Evolutionary conservation across 164 flowering plant species (phyloP), one percentile per base, ranked within the genome.

Genomic region (Macadamia integrifolia): DNA sequence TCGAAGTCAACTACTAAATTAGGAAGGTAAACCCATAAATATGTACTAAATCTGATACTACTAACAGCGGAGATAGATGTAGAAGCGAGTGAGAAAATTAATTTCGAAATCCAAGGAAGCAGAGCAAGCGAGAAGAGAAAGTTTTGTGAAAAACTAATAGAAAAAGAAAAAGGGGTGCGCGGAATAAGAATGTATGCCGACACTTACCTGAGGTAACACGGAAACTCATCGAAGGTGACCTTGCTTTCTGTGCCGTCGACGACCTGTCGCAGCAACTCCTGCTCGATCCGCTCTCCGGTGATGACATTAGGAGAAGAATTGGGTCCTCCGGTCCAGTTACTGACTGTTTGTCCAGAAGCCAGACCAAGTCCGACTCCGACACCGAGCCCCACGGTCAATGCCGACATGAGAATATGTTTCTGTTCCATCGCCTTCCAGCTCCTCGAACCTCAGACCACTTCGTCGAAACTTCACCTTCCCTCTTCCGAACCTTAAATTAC

Each of bases 361-460:
- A 90, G 73, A 6, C 96, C 93, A 3, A 90, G 72, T 40, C 97
- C 98, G 2, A 93, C 88, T n/a, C 99, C 97, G 6, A 93, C 89
- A 29, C 99, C 97, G 6, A 88, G 77, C 3, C 97, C 98, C 0
- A 92, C 88, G 6, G 96, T 73, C 79, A 94, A 74, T 49, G 98
- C 98, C 42, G 98, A 93, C 78, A 89, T 71, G 73, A 88, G 28
- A 62, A 88, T 30, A 55, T 85, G 79, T 69, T 89, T 93, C 67
- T 81, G 81, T 30, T 93, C 97, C 98, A 93, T 93, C n/a, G n/a
- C n/a, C n/a, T n/a, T n/a, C n/a, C n/a, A n/a, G n/a, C 52, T 42
- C 59, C 43, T 23, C 17, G 49, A 23, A 64, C 56, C 42, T 31
- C 15, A 60, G 17, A 50, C 23, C 58, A 12, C 28, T 57, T 53